Evolutionary conservation across 257 asterid species (phyloP), one percentile per base, ranked within the genome.

Genomic region (Datura wrightii): DNA sequence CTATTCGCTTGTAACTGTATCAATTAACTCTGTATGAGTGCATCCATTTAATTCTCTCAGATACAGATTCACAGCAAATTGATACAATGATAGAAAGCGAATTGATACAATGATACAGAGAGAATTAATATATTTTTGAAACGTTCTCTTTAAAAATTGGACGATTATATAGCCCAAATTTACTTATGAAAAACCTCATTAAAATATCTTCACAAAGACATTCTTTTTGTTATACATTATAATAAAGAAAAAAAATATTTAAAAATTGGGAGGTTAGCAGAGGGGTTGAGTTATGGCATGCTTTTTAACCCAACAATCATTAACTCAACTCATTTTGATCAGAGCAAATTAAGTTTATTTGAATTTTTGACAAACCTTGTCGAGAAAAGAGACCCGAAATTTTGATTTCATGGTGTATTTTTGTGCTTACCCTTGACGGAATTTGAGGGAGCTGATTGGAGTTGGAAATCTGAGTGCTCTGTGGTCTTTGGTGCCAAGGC

Each of bases 401-500:
- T 46, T 65, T 65, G 10, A 36, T 34, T 65, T 63, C 15, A 69
- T 34, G 39, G 37, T 1, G 31, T 65, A 44, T 3, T 50, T 6
- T 13, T 24, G 11, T 31, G 46, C 48, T 78, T 52, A 78, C 82
- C 82, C 0, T 15, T 8, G 7, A 78, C 0, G 48, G 82, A 78
- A 78, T 54, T 34, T 34, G 34, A 3, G 5, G 2, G 13, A 52
- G 42, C 13, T 52, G 82, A 52, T 78, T 78, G 65, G 65, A 78
- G 16, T 78, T 3, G 8, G 63, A 11, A 52, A 78, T 55, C 63
- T 14, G 82, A 52, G 24, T 78, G 14, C 63, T 52, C 34, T 9
- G 65, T 78, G 14, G 48, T 78, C 34, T 78, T 78, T 78, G 82
- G 34, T 50, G 82, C 82, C 46, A 78, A 34, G 34, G 82, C 63